Base-by-base conservation (phyloP, 1,139 yeast species). In the Geotrichum armillariae region DNA sequence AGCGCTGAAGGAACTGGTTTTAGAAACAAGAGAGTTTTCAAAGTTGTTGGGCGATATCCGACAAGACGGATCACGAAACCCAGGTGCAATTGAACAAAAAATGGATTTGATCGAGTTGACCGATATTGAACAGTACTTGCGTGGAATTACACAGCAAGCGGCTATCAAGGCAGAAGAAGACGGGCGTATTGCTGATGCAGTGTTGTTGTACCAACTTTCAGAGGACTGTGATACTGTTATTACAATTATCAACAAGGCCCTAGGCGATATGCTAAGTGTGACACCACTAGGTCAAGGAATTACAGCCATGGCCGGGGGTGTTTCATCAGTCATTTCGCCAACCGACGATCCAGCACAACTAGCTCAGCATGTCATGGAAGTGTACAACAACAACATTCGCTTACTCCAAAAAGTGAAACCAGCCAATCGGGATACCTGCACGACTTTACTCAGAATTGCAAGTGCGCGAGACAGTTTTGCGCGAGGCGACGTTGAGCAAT, bases 111-210 rank as follows among this genome's bases (percentile, higher is more conserved):
- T 93, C 49, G 74, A 76, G 32, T 72, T 93, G 54, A 71, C 73
- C 6, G 76, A 82, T 58, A 78, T 77, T 53, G 70, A 72, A 39
- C 77, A 75, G 52, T 83, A 74, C 59, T 68, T 89, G 47, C 76
- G 78, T 48, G 80, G 80, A 53, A 89, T 93, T 41, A 82, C 95
- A 5, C 95, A 86, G 62, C 82, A 81, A 54, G 90, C 96, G 23
- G 98, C 98, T 1, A 75, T 77, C 47, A 82, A 81, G 59, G 95
- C 98, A 27, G 94, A 88, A 63, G 95, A 89, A 59, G 98, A 90
- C 64, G 98, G 98, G 2, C 78, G 96, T 61, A 76, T 83, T 4
- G 81, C 86, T 55, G 98, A 94, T 65, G 89, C 98, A 9, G 78
- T 94, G 52, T 72, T 88, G 50, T 74, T 93, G 52, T 93, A 88